These are phyloP conservation scores for Pulveroboletus sp. DNA, from an alignment of 768 basidiomycete genomes.

Conservation along the genomic window DNA sequence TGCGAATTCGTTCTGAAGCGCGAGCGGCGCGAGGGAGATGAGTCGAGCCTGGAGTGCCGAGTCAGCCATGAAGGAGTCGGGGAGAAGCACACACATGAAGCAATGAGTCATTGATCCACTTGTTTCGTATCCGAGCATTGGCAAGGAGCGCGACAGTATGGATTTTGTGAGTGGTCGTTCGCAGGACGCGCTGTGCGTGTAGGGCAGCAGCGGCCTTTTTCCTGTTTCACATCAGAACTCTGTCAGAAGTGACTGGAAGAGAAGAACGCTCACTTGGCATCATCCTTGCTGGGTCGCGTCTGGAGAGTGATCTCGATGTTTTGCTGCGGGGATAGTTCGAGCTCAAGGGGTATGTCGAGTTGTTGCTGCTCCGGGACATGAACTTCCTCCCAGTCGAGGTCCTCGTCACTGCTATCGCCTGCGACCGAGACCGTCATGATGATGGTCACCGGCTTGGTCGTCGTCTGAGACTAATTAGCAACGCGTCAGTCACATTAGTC, in stretches of 20 bases:
- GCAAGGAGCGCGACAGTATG: constrained; percentile 81
- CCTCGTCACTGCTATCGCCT: constrained; percentile 50
- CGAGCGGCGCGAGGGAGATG: constrained; percentile 78
- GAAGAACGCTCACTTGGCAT: constrained; percentile 43
- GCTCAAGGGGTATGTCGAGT: constrained; percentile 20
- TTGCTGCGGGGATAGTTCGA: constrained; percentile 35
- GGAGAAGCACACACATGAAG: constrained; percentile 56
- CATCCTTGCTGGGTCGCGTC: constrained; percentile 36
- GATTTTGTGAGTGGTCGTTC: constrained; percentile 83
- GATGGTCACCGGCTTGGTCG: constrained; percentile 4
- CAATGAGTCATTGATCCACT: constrained; percentile 76
- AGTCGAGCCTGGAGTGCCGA: constrained; percentile 65
- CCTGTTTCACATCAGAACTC: constrained; percentile 38
- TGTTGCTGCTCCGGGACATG: constrained; percentile 42
- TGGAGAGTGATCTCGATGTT: constrained; percentile 73
- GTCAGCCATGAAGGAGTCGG: constrained; percentile 5
- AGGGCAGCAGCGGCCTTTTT: constrained; percentile 39
- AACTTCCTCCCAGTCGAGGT: constrained; percentile 81
- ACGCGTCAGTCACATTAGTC: constrained; percentile 21
- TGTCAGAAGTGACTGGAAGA: not conserved
- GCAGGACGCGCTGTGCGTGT: constrained; percentile 64
- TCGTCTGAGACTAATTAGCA: constrained; percentile 10
- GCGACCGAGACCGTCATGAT: constrained; percentile 17
- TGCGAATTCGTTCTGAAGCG: constrained; percentile 75
- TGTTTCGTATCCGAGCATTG: constrained; percentile 72